phyloP scores from a whole-genome alignment of 306 rosid species.

The Cicer arietinum region DNA sequence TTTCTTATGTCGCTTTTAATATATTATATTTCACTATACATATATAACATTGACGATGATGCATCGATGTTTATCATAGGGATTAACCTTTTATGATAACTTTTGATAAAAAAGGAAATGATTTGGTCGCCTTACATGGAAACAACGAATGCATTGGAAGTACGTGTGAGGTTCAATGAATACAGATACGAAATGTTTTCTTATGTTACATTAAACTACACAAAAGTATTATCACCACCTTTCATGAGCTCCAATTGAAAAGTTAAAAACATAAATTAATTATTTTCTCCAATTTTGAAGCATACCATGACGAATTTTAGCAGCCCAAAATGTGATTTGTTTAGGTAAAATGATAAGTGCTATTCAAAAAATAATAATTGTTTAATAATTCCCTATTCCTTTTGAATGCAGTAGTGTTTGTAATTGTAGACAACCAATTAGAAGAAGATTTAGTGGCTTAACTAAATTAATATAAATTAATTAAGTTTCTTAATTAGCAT shows the following conservation, averaged over 20 bases:
- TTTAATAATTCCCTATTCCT: not conserved
- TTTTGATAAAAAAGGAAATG: slow-evolving; percentile 15
- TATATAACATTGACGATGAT: too few relatives aligned
- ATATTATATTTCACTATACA: too few relatives aligned
- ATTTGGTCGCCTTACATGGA: slow-evolving; percentile 41
- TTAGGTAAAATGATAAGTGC: slow-evolving; percentile 35
- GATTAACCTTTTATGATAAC: slow-evolving; percentile 2
- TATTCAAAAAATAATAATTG: too few relatives aligned
- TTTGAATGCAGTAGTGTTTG: slow-evolving; percentile 22
- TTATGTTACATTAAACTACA: slow-evolving; percentile 21
- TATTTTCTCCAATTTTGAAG: slow-evolving; percentile 35
- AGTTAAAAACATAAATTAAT: slow-evolving; percentile 9
- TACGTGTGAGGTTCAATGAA: slow-evolving; percentile 45
- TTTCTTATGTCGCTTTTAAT: too few relatives aligned
- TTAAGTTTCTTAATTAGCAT: slow-evolving; percentile 15
- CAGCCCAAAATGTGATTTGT: slow-evolving; percentile 40
- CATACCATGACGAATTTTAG: slow-evolving; percentile 39
- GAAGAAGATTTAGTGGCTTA: slow-evolving; percentile 40
- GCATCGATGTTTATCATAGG: too few relatives aligned
- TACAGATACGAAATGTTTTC: slow-evolving; percentile 26
- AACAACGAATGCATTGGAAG: slow-evolving; percentile 36
- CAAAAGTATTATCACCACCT: slow-evolving; percentile 26
- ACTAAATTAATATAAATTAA: slow-evolving; percentile 32
- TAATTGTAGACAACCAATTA: slow-evolving; percentile 40
- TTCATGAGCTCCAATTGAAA: slow-evolving; percentile 37